Conservation (phyloP, 2,329 filamentous ascomycete genomes). For the Trichoderma citrinoviride region DNA sequence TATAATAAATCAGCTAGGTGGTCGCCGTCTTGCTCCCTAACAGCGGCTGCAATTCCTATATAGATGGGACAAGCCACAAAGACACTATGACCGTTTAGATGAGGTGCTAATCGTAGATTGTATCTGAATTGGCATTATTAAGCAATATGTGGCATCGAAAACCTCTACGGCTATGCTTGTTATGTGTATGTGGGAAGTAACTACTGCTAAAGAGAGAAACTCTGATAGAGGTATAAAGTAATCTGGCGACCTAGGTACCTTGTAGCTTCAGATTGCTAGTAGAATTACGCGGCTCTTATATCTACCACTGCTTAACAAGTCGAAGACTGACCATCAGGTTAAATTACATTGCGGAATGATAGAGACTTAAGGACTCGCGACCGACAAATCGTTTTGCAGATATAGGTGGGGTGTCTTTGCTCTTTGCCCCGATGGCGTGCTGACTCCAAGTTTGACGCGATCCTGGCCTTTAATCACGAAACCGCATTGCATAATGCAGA, state of each 20-base stretch:
- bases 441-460: conserved; percentile 4
- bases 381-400: not conserved
- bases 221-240: too few species aligned
- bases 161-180: too few species aligned
- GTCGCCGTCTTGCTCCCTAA: not conserved
- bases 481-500: not conserved
- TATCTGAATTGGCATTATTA: conserved; percentile 33
- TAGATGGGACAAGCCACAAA: conserved; percentile 44
- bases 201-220: too few species aligned
- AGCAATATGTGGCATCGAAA: conserved; percentile 33
- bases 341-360: too few species aligned
- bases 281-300: too few species aligned
- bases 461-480: not conserved
- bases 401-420: not conserved
- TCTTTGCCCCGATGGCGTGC: conserved; percentile 15
- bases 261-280: too few species aligned
- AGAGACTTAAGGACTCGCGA: too few species aligned
- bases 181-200: too few species aligned
- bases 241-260: too few species aligned
- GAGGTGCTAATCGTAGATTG: conserved; percentile 35
- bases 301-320: not conserved
- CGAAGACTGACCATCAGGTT: too few species aligned
- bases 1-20: not conserved
- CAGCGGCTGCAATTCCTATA: conserved; percentile 34
- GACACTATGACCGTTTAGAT: conserved; percentile 38